A percentile compares a stretch with the other conserved stretches of the same genome.
phyloP scores from a whole-genome alignment of 108 stramenopile genomes.

The Stephanodiscus minutulus region DNA sequence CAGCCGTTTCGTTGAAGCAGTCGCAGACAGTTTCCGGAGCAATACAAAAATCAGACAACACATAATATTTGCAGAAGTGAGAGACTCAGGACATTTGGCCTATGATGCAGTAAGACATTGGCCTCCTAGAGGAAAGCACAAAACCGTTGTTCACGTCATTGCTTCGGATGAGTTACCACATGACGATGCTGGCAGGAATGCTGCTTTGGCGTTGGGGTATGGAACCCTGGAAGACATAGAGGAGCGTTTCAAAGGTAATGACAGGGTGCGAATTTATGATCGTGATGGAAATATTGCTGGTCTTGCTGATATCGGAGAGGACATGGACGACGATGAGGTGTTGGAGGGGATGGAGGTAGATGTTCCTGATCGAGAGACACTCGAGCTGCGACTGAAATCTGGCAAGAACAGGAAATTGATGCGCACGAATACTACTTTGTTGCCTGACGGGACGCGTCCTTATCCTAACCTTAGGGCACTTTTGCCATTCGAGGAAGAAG shows the following conservation, averaged over 20 bases:
- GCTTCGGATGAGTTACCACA: conserved; percentile 41
- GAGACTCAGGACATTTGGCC: conserved; percentile 64
- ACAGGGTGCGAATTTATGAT: conserved; percentile 54
- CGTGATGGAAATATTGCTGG: conserved; percentile 56
- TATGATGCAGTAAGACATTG: conserved; percentile 54
- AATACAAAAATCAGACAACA: conserved; percentile 53
- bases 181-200: conserved; percentile 5
- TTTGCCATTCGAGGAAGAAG: conserved; percentile 53
- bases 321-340: conserved; percentile 52
- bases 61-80: conserved; percentile 48
- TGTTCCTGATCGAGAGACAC: conserved; percentile 43
- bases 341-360: conserved; percentile 36
- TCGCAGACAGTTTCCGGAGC: conserved; percentile 53
- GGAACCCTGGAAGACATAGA: conserved; percentile 51
- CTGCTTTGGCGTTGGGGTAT: conserved; percentile 50
- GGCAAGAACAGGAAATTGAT: conserved; percentile 15
- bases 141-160: conserved; percentile 53
- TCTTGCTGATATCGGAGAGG: conserved; percentile 28
- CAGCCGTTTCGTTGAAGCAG: conserved; percentile 53
- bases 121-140: conserved; percentile 54
- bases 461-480: conserved; percentile 47
- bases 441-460: conserved; percentile 37
- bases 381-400: conserved; percentile 34
- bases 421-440: conserved; percentile 19
- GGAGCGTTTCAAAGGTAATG: conserved; percentile 43